phyloP scores from a whole-genome alignment of 257 asterid species.

The Fraxinus excelsior region DNA sequence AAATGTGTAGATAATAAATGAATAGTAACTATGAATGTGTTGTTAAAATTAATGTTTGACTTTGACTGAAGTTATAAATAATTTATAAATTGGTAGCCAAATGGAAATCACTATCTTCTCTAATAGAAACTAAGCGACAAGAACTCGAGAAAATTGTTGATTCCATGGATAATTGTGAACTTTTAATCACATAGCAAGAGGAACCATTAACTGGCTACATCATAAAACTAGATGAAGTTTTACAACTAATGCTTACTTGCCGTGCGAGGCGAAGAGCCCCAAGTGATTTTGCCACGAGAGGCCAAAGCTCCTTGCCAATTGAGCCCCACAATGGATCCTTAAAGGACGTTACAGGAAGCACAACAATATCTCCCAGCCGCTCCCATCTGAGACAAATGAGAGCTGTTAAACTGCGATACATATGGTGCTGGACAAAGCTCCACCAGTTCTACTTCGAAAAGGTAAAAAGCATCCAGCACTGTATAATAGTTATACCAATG shows the following conservation, averaged over 20 bases:
- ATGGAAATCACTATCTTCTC: too few relatives aligned
- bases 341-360: slow-evolving; percentile 81
- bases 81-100: too few relatives aligned
- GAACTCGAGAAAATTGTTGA: too few relatives aligned
- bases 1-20: too few relatives aligned
- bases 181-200: background rate
- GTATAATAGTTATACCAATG: background rate
- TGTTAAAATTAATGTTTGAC: too few relatives aligned
- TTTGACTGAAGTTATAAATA: too few relatives aligned
- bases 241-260: slow-evolving; percentile 55
- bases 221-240: slow-evolving; percentile 10
- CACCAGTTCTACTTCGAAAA: background rate
- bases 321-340: slow-evolving; percentile 72
- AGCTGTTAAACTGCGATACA: background rate
- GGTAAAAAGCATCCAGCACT: background rate
- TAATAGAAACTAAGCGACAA: too few relatives aligned
- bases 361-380: slow-evolving; percentile 79
- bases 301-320: slow-evolving; percentile 79
- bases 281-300: slow-evolving; percentile 70
- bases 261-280: slow-evolving; percentile 85
- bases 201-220: slow-evolving; percentile 12
- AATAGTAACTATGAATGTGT: too few relatives aligned
- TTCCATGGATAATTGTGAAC: background rate
- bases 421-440: background rate
- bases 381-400: slow-evolving; percentile 73